phyloP scores from a whole-genome alignment of 108 stramenopile genomes.

The Chaetoceros muelleri region DNA sequence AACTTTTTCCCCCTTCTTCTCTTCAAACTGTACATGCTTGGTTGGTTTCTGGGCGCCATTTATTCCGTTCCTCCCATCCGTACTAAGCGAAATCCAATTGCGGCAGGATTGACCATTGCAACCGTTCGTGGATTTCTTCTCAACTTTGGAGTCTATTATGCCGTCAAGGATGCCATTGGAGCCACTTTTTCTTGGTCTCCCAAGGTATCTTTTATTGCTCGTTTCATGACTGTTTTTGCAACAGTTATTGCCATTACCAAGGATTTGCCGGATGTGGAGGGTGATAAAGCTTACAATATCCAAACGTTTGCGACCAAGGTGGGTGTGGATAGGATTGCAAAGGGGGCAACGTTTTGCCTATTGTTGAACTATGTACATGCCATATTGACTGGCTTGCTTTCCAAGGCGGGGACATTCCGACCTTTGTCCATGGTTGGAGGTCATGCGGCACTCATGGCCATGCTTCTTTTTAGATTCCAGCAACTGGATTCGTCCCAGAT shows the following conservation, averaged over 20 bases:
- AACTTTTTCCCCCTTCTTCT: conserved; percentile 74
- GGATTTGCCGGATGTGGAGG: conserved; percentile 92
- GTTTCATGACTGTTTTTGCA: conserved; percentile 94
- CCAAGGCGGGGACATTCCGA: conserved; percentile 59
- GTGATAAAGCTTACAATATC: conserved; percentile 83
- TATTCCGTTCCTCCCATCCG: conserved; percentile 91
- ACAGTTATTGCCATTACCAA: conserved; percentile 92
- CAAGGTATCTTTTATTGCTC: conserved; percentile 85
- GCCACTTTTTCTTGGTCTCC: conserved; percentile 86
- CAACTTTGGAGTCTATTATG: conserved; percentile 96
- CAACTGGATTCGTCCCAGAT: conserved; percentile 71
- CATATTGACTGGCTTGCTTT: conserved; percentile 55
- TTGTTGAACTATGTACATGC: conserved; percentile 84
- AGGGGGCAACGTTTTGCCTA: conserved; percentile 69
- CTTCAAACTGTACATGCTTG: conserved; percentile 82
- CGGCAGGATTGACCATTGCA: conserved; percentile 90
- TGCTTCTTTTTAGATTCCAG: conserved; percentile 42
- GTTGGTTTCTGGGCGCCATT: conserved; percentile 74
- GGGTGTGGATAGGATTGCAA: conserved; percentile 76
- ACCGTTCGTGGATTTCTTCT: conserved; percentile 91
- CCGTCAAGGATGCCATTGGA: conserved; percentile 89
- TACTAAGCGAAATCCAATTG: conserved; percentile 83
- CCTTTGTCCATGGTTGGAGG: conserved; percentile 85
- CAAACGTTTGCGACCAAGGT: conserved; percentile 83
- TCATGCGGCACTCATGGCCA: conserved; percentile 53